Percentiles rank a stretch among this genome's conserved stretches.
phyloP scores from a whole-genome alignment of 768 basidiomycete species.

The Filobasidium wieringae region DNA sequence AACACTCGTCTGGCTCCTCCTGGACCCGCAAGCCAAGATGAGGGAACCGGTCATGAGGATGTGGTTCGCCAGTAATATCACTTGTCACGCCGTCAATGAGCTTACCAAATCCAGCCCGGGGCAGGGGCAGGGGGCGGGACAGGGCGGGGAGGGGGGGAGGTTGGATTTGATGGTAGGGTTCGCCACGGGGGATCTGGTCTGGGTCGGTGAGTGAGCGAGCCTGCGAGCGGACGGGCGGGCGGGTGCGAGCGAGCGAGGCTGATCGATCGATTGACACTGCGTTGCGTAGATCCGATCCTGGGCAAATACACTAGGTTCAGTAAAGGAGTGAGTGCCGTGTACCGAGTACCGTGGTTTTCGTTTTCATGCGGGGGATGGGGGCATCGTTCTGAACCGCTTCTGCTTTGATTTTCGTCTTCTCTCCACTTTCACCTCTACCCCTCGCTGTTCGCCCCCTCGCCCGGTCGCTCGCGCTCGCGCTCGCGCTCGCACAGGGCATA shows the following conservation, averaged over 20 bases:
- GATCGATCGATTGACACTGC: not conserved
- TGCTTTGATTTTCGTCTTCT: not conserved
- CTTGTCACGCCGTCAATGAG: slow-evolving; percentile 78
- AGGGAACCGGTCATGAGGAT: slow-evolving; percentile 80
- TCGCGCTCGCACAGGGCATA: slow-evolving; percentile 21
- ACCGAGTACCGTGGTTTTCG: too few species aligned
- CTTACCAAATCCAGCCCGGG: slow-evolving; percentile 55
- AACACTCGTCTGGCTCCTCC: not conserved
- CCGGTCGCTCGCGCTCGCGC: not conserved
- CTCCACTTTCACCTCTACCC: too few species aligned
- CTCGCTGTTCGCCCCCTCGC: not conserved
- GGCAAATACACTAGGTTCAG: slow-evolving; percentile 36
- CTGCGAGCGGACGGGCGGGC: not conserved
- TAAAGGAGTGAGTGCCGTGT: slow-evolving; percentile 29
- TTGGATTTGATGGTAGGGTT: slow-evolving; percentile 88
- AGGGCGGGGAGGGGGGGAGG: slow-evolving; percentile 20
- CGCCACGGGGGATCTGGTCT: slow-evolving; percentile 83
- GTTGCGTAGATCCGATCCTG: slow-evolving; percentile 53
- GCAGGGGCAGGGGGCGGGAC: not conserved
- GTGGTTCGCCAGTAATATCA: slow-evolving; percentile 73
- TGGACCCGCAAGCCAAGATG: not conserved
- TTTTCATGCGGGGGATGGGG: too few species aligned
- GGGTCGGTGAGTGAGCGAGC: slow-evolving; percentile 45
- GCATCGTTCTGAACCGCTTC: too few species aligned
- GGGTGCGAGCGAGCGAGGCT: not conserved